These are phyloP conservation scores for Penicillium paneum DNA, from an alignment of 2,329 filamentous ascomycete species.

Conservation along the genomic window DNA sequence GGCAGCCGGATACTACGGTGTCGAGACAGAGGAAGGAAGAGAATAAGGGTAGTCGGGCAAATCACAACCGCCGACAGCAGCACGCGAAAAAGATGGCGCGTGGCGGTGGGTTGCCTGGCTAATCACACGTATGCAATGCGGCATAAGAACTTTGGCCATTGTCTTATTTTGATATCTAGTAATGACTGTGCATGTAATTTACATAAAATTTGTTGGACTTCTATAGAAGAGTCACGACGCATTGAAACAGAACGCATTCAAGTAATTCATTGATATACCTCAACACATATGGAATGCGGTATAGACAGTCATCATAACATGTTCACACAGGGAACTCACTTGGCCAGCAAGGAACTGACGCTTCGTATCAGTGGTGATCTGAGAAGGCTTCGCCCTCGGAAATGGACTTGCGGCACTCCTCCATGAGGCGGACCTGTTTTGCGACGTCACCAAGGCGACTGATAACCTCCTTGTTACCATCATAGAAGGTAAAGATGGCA, in stretches of 20 bases:
- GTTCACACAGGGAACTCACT: constrained; percentile 1
- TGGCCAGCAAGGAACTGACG: constrained; percentile 6
- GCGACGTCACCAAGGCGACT: constrained; percentile 73
- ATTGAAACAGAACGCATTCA: constrained; percentile 2
- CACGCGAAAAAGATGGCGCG: constrained; percentile 61
- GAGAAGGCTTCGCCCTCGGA: constrained; percentile 32
- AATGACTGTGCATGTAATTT: constrained; percentile 1
- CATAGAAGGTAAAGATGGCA: constrained; percentile 77
- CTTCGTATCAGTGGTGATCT: constrained; percentile 25
- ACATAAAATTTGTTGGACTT: neutral
- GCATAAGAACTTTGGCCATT: neutral
- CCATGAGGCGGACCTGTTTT: constrained; percentile 71
- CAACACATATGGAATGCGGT: neutral
- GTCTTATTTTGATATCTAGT: neutral
- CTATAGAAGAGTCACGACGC: neutral
- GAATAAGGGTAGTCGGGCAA: constrained; percentile 75
- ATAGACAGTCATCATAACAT: constrained; percentile 7
- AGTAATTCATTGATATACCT: constrained; percentile 13
- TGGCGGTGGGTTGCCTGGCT: constrained; percentile 46
- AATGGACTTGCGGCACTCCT: constrained; percentile 64
- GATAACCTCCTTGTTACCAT: constrained; percentile 79
- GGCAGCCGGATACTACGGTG: constrained; percentile 61
- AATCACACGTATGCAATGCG: neutral
- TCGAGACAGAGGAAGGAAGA: constrained; percentile 76
- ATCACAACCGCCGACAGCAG: constrained; percentile 78